A percentile compares a stretch with the other conserved stretches of the same genome.
These are phyloP conservation scores for Microbotryum silenes-acaulis DNA, from an alignment of 1,284 basidiomycete genomes.

Conservation along the genomic window DNA sequence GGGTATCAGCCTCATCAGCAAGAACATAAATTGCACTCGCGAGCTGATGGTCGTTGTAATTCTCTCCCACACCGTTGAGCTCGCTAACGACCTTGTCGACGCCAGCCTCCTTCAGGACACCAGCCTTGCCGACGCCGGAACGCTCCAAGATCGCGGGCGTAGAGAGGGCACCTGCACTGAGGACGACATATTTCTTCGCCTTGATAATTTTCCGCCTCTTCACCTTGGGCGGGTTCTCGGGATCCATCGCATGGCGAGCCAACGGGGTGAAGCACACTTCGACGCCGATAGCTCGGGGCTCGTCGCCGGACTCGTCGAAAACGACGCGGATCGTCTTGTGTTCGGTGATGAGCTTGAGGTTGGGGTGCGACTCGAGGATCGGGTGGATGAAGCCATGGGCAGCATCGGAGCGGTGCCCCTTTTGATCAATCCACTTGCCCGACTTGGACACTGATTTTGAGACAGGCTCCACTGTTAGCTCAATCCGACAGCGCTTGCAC, in stretches of 20 bases:
- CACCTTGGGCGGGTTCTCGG: neutral
- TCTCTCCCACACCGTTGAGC: slow-evolving; percentile 53
- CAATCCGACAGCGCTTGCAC: too few relatives aligned
- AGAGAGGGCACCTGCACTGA: slow-evolving; percentile 30
- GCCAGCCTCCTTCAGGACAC: slow-evolving; percentile 44
- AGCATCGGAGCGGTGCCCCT: neutral
- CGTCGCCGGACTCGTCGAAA: slow-evolving; percentile 1
- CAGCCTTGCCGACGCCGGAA: slow-evolving; percentile 48
- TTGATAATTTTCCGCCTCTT: neutral
- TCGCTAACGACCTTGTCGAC: slow-evolving; percentile 45
- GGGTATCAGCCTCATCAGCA: slow-evolving; percentile 41
- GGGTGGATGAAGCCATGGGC: neutral
- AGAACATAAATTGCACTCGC: slow-evolving; percentile 35
- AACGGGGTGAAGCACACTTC: neutral
- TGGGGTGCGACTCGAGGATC: neutral
- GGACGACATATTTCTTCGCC: slow-evolving; percentile 6
- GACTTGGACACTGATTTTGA: neutral
- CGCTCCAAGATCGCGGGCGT: slow-evolving; percentile 53
- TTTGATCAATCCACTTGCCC: slow-evolving; percentile 1
- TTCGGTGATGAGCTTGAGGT: slow-evolving; percentile 1
- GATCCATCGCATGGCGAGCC: neutral
- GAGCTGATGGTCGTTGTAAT: slow-evolving; percentile 47
- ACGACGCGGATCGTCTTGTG: neutral
- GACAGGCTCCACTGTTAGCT: neutral
- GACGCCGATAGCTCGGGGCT: neutral